Conservation (phyloP, 2,329 filamentous ascomycete species). For the Fusarium citri region DNA sequence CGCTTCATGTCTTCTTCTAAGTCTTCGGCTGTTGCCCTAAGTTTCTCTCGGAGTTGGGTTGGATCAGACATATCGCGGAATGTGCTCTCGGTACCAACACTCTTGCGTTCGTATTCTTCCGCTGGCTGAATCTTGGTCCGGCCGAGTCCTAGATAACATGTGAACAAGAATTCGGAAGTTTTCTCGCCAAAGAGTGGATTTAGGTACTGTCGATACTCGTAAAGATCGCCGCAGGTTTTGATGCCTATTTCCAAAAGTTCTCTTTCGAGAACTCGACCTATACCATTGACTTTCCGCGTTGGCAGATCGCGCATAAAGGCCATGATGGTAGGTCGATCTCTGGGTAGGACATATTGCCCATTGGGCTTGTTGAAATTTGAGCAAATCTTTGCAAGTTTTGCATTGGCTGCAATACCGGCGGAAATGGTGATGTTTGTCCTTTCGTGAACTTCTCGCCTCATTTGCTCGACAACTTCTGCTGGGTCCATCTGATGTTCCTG, state of each 20-base stretch:
- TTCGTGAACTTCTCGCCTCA: conserved; percentile 81
- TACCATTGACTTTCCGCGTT: conserved; percentile 91
- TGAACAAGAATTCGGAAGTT: conserved; percentile 85
- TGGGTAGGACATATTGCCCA: conserved; percentile 83
- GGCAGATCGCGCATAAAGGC: conserved; percentile 86
- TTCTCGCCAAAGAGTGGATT: conserved; percentile 90
- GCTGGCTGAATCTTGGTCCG: conserved; percentile 86
- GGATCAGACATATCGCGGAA: conserved; percentile 83
- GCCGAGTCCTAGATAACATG: conserved; percentile 86
- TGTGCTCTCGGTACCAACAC: conserved; percentile 92
- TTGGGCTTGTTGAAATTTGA: conserved; percentile 98
- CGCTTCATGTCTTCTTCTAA: conserved; percentile 85
- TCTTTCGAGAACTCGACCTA: conserved; percentile 93
- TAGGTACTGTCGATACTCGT: conserved; percentile 77
- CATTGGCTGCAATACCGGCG: conserved; percentile 93
- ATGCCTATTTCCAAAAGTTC: conserved; percentile 90
- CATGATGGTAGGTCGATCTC: conserved; percentile 80
- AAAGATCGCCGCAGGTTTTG: conserved; percentile 90
- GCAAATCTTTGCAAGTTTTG: conserved; percentile 93
- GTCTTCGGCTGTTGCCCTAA: conserved; percentile 84
- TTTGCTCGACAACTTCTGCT: conserved; percentile 78
- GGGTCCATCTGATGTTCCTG: conserved; percentile 73
- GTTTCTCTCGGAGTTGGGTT: conserved; percentile 76
- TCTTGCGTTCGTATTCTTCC: conserved; percentile 91
- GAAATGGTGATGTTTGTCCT: conserved; percentile 88